Conservation (phyloP, 345 rosid genomes). For the Camelina laxa region DNA sequence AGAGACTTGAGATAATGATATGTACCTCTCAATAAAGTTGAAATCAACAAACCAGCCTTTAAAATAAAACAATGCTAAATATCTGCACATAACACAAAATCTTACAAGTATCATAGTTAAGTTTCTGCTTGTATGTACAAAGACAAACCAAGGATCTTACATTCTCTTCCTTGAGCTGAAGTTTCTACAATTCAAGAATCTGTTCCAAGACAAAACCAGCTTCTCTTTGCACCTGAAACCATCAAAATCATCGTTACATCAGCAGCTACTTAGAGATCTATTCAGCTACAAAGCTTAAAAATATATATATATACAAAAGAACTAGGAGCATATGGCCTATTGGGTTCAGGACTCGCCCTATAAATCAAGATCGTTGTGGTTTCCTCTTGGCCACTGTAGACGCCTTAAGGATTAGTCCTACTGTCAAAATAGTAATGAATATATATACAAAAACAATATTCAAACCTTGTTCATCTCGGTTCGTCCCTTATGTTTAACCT, state of each 20-base stretch:
- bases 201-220: constrained; percentile 61
- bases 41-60: too few species aligned
- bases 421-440: background rate
- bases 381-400: background rate
- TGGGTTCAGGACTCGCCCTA: background rate
- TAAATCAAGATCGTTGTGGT: background rate
- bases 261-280: constrained; percentile 4
- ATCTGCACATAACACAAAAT: too few species aligned
- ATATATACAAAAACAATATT: constrained; percentile 12
- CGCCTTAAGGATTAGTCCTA: background rate
- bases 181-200: constrained; percentile 69
- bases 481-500: constrained; percentile 12
- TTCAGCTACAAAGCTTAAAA: constrained; percentile 14
- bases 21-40: too few species aligned
- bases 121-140: too few species aligned
- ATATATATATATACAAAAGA: background rate
- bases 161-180: constrained; percentile 55
- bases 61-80: too few species aligned
- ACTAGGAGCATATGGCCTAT: background rate
- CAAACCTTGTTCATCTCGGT: constrained; percentile 31
- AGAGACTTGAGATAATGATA: too few species aligned
- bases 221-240: constrained; percentile 35
- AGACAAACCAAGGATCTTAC: constrained; percentile 27
- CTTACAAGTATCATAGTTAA: too few species aligned
- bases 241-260: background rate